Evolutionary conservation across 164 flowering plant species (phyloP), one percentile per base, ranked within the genome.

Genomic region (Stephania japonica): DNA sequence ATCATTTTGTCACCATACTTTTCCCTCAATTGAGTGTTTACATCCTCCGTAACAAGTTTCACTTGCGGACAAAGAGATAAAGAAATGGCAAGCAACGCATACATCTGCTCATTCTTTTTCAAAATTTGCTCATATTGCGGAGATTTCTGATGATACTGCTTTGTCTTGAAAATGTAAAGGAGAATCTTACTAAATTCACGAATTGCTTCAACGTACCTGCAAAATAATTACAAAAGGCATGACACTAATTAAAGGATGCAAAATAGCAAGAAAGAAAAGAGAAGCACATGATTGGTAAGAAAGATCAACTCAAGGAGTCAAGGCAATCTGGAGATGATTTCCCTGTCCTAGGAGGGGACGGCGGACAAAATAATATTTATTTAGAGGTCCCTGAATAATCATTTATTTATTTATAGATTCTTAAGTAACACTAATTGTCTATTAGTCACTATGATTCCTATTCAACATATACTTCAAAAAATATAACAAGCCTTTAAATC

Each of bases 41-140:
- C 99, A 78, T 89, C 87, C 79, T 96, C 99, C 25, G 92, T 97
- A 69, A 93, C 91, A 80, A 91, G 97, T 74, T 90, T 89, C 79
- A 81, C 87, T 82, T 91, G 98, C 2, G 99, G 99, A 71, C 98
- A 96, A 43, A 96, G 85, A 71, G 97, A 90, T 61, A 96, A 93
- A 75, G 81, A 84, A 69, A 93, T 77, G 16, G 99, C 95, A 83
- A 93, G 79, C 85, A 96, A 85, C 26, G 99, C 99, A 84, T 93
- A 96, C 98, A 96, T 96, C 81, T 96, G 99, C 83, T 96, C 99
- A 77, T 93, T 96, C 86, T 96, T 96, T 88, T 96, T 96, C 63
- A 96, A 80, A 76, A 96, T 96, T 80, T 96, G 99, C 78, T 96
- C 98, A 87, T 89, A 93, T 75, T 96, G 98, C 13, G 98, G 92